Conservation (phyloP, 176 grass and related monocot genomes). For the Oryza glaberrima region DNA sequence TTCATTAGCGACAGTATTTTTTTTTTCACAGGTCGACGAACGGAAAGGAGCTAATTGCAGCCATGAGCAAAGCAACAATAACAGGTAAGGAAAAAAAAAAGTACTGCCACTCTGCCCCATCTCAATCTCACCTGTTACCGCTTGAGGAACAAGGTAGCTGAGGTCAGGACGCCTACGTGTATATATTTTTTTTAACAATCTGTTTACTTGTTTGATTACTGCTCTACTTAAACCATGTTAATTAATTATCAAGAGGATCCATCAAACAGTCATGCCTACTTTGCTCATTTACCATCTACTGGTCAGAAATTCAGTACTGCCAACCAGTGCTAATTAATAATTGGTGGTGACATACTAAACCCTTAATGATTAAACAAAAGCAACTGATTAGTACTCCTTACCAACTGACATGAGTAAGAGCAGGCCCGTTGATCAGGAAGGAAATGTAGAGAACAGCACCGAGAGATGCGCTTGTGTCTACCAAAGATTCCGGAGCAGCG, state of each 20-base stretch:
- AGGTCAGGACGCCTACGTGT: neutral
- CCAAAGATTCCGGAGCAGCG: neutral
- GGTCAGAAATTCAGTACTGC: neutral
- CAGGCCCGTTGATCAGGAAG: neutral
- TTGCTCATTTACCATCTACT: neutral
- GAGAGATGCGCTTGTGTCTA: neutral
- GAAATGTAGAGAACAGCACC: neutral
- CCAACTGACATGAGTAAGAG: conserved; percentile 31
- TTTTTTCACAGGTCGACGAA: too few species aligned
- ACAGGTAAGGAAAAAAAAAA: neutral
- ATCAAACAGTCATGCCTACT: neutral
- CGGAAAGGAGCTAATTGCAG: too few species aligned
- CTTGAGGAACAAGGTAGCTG: neutral
- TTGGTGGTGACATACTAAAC: neutral
- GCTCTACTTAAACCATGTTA: neutral
- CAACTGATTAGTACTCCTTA: conserved; percentile 23
- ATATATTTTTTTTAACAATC: neutral
- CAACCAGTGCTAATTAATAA: neutral
- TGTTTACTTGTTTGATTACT: neutral
- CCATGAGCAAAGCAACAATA: too few species aligned
- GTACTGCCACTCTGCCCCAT: neutral
- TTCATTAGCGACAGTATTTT: too few species aligned
- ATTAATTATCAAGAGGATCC: neutral
- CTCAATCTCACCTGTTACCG: neutral
- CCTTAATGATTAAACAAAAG: neutral